Percentiles rank a stretch among this genome's conserved stretches.
Evolutionary conservation across 148 eudicot species (phyloP).

Genomic region (Silene conica): DNA sequence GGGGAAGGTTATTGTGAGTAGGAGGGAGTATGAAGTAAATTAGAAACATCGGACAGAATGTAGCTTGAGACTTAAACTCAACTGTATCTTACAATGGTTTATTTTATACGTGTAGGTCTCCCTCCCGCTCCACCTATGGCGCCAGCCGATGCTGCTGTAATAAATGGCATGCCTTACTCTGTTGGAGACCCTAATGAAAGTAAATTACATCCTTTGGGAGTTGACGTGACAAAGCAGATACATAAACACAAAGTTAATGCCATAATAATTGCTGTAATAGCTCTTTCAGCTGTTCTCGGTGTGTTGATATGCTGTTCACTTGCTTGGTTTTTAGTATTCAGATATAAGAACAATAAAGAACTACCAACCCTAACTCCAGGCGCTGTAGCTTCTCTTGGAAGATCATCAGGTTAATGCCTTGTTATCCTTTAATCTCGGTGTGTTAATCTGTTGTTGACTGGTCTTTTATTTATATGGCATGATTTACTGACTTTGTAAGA

Average conservation of each 20-base stretch:
- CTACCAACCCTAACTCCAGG: slow-evolving; percentile 40
- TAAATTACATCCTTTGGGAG: slow-evolving; percentile 68
- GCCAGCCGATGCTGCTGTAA: slow-evolving; percentile 44
- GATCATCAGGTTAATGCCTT: slow-evolving; percentile 62
- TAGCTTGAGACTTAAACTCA: neutral
- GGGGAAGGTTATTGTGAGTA: too few species aligned
- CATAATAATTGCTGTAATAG: slow-evolving; percentile 55
- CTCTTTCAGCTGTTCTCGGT: slow-evolving; percentile 53
- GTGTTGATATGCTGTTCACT: slow-evolving; percentile 46
- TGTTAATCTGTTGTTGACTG: neutral
- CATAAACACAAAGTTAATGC: slow-evolving; percentile 43
- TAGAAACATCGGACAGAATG: too few species aligned
- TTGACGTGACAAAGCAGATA: slow-evolving; percentile 43
- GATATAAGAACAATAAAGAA: slow-evolving; percentile 29
- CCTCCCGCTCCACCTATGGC: slow-evolving; percentile 84
- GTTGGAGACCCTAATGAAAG: slow-evolving; percentile 45
- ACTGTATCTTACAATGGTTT: slow-evolving; percentile 5
- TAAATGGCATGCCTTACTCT: slow-evolving; percentile 49
- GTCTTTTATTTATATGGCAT: neutral
- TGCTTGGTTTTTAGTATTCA: slow-evolving; percentile 31
- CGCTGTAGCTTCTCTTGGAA: slow-evolving; percentile 46
- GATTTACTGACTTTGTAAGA: neutral
- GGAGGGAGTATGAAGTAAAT: too few species aligned
- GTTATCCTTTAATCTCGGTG: slow-evolving; percentile 1
- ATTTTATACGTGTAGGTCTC: slow-evolving; percentile 43